Evolutionary conservation across 2,329 filamentous ascomycete species (phyloP).

Genomic region (Leptographium flavum): DNA sequence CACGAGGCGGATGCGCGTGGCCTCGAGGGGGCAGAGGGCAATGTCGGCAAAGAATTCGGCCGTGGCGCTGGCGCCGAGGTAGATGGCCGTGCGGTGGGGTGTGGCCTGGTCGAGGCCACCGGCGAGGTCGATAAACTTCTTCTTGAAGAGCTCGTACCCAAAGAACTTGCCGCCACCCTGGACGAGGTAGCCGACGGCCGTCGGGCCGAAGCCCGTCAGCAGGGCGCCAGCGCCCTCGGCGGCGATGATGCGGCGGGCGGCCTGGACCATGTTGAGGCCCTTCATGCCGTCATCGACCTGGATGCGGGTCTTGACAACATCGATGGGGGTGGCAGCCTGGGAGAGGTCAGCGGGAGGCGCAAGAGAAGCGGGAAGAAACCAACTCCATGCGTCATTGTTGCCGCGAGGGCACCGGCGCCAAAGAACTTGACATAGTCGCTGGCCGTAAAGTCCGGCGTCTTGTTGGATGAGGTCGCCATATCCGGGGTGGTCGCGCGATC

Average conservation of each 20-base stretch:
- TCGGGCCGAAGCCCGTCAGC: conserved; percentile 73
- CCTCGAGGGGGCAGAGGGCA: conserved; percentile 80
- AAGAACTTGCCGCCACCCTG: conserved; percentile 86
- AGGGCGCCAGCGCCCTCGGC: conserved; percentile 69
- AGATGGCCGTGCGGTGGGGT: conserved; percentile 40
- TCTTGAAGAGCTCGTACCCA: conserved; percentile 91
- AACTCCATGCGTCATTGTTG: conserved; percentile 36
- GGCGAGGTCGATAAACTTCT: conserved; percentile 60
- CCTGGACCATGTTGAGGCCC: conserved; percentile 69
- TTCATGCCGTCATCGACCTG: conserved; percentile 79
- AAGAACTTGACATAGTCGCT: conserved; percentile 39
- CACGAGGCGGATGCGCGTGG: conserved; percentile 64
- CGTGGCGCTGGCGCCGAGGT: conserved; percentile 55
- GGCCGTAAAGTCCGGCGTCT: conserved; percentile 23
- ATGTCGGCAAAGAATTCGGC: conserved; percentile 65
- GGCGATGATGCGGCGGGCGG: conserved; percentile 62
- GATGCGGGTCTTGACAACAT: conserved; percentile 81
- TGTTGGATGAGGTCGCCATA: conserved; percentile 4
- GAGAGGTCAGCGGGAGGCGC: not conserved
- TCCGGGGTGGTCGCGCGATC: not conserved
- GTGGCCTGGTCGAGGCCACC: conserved; percentile 35
- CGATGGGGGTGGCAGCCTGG: conserved; percentile 38
- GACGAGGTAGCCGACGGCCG: conserved; percentile 75
- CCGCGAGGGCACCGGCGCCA: conserved; percentile 35
- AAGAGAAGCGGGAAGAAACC: conserved; percentile 10